Evolutionary conservation across 2,329 filamentous ascomycete species (phyloP), one percentile per base, ranked within the genome.

Genomic region (Pseudogymnoascus verrucosus): DNA sequence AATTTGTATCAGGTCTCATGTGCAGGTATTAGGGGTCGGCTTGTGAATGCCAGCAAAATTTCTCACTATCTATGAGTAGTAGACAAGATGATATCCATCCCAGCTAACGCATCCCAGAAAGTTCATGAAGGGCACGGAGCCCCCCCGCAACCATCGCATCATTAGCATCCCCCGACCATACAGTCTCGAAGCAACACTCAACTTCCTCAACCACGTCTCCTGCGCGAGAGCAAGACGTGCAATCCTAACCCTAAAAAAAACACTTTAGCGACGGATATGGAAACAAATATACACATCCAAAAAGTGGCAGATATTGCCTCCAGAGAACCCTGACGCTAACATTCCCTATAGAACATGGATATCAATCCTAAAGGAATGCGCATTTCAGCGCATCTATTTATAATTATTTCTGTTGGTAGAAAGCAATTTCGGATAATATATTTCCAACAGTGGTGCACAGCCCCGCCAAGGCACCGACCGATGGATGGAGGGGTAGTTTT

Each of bases 101-200:
- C 21, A n/a, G 19, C 21, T 47, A 47, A 47, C 42, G 11, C 42
- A 14, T 26, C 16, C 12, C 42, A 47, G 42, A 12, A n/a, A 7
- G 21, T 12, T 11, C 21, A 4, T 47, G 42, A 12, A 47, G 11
- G 11, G 14, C 14, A 5, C 21, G 42, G 5, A 47, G 12, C 42
- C 21, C 42, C 21, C 5, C 19, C 11, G 42, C 11, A 26, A 47
- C 42, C 12, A 23, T 14, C 5, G 5, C 21, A 63, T 65, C 62
- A 28, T 36, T 42, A n/a, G 37, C 36, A 40, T 65, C 62, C 16
- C 37, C 28, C 51, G 36, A 10, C 65, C 63, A 63, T 69, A 67
- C 19, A 68, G 40, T 36, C 63, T 57, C 16, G 61, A 61, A 40
- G 68, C 68, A 36, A 64, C 61, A 11, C 59, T 57, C 16, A 68